Evolutionary conservation across 2,329 filamentous ascomycete genomes (phyloP).

Genomic region (Falciphora oryzae): DNA sequence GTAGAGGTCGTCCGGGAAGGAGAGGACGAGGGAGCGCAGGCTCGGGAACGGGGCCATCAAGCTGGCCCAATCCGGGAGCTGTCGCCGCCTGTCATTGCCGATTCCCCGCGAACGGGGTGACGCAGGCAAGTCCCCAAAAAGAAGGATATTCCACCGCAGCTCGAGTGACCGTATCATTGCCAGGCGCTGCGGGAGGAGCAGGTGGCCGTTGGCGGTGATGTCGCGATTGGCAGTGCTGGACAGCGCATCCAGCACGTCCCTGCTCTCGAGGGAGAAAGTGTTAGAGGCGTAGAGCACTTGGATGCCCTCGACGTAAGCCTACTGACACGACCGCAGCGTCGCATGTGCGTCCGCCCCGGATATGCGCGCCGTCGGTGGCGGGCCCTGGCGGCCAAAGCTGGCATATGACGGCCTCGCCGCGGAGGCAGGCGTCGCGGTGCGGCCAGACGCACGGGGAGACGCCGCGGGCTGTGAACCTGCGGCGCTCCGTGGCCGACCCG

Average conservation of each 20-base stretch:
- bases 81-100: background rate
- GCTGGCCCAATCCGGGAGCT: background rate
- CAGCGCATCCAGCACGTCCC: background rate
- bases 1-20: background rate
- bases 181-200: background rate
- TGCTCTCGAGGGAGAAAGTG: background rate
- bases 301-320: background rate
- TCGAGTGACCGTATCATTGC: background rate
- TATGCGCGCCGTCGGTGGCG: background rate
- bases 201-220: background rate
- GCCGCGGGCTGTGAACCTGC: too few relatives aligned
- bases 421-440: background rate
- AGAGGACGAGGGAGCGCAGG: background rate
- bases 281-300: background rate
- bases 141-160: background rate
- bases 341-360: background rate
- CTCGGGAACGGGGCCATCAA: background rate
- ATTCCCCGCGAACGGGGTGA: background rate
- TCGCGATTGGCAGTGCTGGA: background rate
- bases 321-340: background rate
- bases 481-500: too few relatives aligned
- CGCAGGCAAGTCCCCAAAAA: background rate
- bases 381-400: background rate
- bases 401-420: background rate
- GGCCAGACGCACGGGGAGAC: too few relatives aligned